phyloP scores from a whole-genome alignment of 306 rosid species.

The Prunus kanzakura region DNA sequence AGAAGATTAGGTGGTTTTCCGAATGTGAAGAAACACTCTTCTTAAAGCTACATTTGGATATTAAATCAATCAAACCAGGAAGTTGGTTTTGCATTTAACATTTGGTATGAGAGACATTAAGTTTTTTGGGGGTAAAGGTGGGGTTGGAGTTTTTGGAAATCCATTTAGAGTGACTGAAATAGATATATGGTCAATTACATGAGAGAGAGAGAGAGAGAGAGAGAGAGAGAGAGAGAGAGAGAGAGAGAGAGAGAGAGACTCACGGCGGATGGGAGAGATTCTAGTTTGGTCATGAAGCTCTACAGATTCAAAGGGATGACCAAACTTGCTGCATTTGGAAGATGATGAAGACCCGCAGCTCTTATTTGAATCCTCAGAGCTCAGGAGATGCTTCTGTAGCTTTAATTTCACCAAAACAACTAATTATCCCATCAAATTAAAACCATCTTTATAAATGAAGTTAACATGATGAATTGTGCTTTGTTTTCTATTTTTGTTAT shows the following conservation, averaged over 20 bases:
- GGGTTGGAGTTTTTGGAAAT: background rate
- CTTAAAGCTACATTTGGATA: background rate
- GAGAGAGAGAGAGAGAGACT: slow-evolving; percentile 29
- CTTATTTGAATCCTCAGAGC: slow-evolving; percentile 54
- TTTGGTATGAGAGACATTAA: background rate
- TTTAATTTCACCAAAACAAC: background rate
- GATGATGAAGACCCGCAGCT: slow-evolving; percentile 60
- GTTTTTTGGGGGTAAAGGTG: background rate
- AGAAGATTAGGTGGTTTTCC: background rate
- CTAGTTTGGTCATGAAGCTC: slow-evolving; percentile 64
- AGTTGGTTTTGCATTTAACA: background rate
- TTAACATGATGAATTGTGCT: too few relatives aligned
- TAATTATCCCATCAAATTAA: background rate
- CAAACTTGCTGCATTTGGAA: slow-evolving; percentile 55
- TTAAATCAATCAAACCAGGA: background rate
- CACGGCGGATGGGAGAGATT: slow-evolving; percentile 84
- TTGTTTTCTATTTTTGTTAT: too few relatives aligned
- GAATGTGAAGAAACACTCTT: background rate
- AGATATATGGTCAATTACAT: too few relatives aligned
- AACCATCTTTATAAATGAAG: background rate
- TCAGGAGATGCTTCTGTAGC: slow-evolving; percentile 47
- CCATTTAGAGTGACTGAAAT: background rate
- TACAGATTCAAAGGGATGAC: slow-evolving; percentile 41
- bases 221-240: slow-evolving; percentile 9
- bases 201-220: background rate